Percentiles rank a stretch among this genome's conserved stretches.
These are phyloP conservation scores for Suillus hirtellus DNA, from an alignment of 768 basidiomycete genomes.

Conservation along the genomic window DNA sequence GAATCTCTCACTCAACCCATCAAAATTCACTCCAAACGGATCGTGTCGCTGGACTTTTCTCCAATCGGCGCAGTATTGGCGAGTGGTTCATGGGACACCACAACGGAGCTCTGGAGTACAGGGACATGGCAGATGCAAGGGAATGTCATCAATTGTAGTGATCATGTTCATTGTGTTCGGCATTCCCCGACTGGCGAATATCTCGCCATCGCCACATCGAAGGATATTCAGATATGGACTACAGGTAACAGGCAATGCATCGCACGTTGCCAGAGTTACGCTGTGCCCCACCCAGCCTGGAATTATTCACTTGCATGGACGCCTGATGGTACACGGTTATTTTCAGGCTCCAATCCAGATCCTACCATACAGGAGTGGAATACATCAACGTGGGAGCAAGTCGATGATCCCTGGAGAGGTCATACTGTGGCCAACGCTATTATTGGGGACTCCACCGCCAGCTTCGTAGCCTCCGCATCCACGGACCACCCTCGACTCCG, in stretches of 20 bases:
- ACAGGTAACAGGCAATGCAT: neutral
- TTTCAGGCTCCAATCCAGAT: neutral
- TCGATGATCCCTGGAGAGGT: too few relatives aligned
- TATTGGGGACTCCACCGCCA: neutral
- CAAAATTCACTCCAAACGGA: neutral
- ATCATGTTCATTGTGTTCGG: neutral
- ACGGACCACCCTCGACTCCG: neutral
- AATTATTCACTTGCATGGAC: neutral
- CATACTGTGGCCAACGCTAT: neutral
- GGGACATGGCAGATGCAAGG: neutral
- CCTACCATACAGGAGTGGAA: neutral
- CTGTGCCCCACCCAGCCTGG: too few relatives aligned
- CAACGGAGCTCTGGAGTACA: neutral
- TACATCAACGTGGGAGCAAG: too few relatives aligned
- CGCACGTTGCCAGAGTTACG: neutral
- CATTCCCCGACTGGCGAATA: neutral
- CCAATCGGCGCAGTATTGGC: neutral
- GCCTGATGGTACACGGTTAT: neutral
- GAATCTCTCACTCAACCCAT: neutral
- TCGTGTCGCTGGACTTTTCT: neutral
- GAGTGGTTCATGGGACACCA: too few relatives aligned
- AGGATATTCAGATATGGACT: neutral
- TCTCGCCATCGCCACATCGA: neutral
- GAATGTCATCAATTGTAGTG: neutral
- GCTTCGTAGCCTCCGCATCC: neutral